Percentiles rank a stretch among this genome's conserved stretches.
phyloP scores from a whole-genome alignment of 305 asterid genomes.

The Fraxinus greggii region DNA sequence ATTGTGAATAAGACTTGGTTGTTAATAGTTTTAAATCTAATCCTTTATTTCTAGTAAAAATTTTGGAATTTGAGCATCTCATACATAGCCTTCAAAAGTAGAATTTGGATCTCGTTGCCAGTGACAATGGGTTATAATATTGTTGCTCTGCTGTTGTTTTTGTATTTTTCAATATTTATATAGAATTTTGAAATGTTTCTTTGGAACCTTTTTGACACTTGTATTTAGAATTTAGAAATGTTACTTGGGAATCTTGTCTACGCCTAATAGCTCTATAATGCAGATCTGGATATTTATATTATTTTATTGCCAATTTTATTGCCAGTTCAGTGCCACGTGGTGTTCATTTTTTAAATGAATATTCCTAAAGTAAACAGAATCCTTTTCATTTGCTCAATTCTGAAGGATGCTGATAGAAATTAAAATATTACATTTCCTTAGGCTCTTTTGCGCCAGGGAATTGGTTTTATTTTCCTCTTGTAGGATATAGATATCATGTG shows the following conservation, averaged over 20 bases:
- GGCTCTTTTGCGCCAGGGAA: conserved; percentile 1
- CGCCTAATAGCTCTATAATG: neutral
- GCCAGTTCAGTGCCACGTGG: neutral
- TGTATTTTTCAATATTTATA: neutral
- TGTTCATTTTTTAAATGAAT: neutral
- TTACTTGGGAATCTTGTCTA: neutral
- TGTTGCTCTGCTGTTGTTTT: neutral
- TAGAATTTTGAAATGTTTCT: neutral
- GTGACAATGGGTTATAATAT: neutral
- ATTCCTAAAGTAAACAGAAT: neutral
- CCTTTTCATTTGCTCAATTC: conserved; percentile 6
- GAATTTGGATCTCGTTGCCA: neutral
- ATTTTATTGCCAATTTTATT: neutral
- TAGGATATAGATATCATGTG: conserved; percentile 16
- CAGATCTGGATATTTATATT: neutral
- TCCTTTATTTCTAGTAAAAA: neutral
- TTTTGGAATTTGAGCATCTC: neutral
- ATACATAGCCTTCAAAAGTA: neutral
- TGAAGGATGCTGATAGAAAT: conserved; percentile 1
- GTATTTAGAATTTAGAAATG: neutral
- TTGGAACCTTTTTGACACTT: neutral
- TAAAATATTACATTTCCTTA: conserved; percentile 4
- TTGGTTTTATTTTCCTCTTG: conserved; percentile 4
- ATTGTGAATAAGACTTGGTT: neutral
- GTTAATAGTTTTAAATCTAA: neutral